Percentiles rank a stretch among this genome's conserved stretches.
Conservation (phyloP, 345 rosid species). For the Arabidopsis arenosa region DNA sequence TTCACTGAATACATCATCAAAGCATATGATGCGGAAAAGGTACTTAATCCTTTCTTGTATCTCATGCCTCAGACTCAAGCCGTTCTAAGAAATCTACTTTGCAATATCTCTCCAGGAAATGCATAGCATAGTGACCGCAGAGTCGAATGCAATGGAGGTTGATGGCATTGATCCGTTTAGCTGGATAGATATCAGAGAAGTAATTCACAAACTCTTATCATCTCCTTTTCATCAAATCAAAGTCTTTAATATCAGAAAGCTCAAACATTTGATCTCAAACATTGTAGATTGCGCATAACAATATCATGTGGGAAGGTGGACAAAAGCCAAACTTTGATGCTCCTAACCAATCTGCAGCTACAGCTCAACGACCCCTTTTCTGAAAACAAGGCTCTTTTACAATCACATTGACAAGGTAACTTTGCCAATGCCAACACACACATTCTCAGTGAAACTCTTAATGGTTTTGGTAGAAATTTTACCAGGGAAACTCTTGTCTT, state of each 20-base stretch:
- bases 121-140: not conserved
- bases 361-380: not conserved
- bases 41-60: constrained; percentile 7
- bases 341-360: not conserved
- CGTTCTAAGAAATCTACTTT: not conserved
- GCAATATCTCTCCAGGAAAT: constrained; percentile 3
- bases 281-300: constrained; percentile 1
- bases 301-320: constrained; percentile 21
- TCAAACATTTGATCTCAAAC: not conserved
- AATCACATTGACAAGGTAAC: not conserved
- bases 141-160: constrained; percentile 3
- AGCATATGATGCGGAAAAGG: constrained; percentile 18
- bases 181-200: constrained; percentile 35
- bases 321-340: not conserved
- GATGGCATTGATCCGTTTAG: not conserved
- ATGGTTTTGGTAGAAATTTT: not conserved
- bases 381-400: not conserved
- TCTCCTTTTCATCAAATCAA: not conserved
- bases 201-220: not conserved
- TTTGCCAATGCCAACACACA: not conserved
- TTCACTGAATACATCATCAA: constrained; percentile 4
- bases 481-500: not conserved
- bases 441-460: not conserved
- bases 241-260: not conserved
- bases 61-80: not conserved